These are phyloP conservation scores for Apophysomyces trapeziformis DNA, from an alignment of 371 early-diverging fungal genomes.

Conservation along the genomic window DNA sequence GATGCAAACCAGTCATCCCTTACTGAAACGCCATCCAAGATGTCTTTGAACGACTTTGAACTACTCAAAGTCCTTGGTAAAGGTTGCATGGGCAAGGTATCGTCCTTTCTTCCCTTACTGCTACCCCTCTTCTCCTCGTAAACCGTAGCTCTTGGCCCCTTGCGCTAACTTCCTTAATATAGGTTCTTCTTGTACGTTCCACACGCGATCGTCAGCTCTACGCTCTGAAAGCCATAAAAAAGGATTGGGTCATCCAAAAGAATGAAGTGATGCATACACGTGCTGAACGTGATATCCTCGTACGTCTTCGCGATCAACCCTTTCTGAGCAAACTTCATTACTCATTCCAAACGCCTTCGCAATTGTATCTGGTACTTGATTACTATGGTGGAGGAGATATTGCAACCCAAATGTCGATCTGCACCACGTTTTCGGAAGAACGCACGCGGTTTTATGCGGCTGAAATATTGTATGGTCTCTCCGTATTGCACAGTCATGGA, in stretches of 20 bases:
- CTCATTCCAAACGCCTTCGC: constrained; percentile 71
- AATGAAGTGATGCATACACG: constrained; percentile 67
- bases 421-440: constrained; percentile 70
- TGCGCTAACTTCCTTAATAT: constrained; percentile 17
- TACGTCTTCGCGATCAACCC: constrained; percentile 63
- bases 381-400: constrained; percentile 86
- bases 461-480: constrained; percentile 86
- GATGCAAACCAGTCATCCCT: constrained; percentile 1
- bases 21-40: background rate
- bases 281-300: constrained; percentile 76
- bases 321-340: constrained; percentile 74
- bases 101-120: background rate
- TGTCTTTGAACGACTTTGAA: constrained; percentile 55
- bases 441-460: constrained; percentile 85
- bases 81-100: constrained; percentile 78
- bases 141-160: background rate
- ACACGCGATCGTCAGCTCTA: constrained; percentile 52
- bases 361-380: constrained; percentile 85
- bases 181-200: constrained; percentile 67
- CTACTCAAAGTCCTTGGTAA: constrained; percentile 72
- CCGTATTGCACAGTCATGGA: constrained; percentile 82
- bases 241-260: constrained; percentile 63
- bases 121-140: constrained; percentile 8
- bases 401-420: constrained; percentile 76
- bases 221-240: constrained; percentile 77